A percentile compares a stretch with the other conserved stretches of the same genome.
Conservation (phyloP, 169 alveolate genomes). For the Cryptosporidium xiaoi region DNA sequence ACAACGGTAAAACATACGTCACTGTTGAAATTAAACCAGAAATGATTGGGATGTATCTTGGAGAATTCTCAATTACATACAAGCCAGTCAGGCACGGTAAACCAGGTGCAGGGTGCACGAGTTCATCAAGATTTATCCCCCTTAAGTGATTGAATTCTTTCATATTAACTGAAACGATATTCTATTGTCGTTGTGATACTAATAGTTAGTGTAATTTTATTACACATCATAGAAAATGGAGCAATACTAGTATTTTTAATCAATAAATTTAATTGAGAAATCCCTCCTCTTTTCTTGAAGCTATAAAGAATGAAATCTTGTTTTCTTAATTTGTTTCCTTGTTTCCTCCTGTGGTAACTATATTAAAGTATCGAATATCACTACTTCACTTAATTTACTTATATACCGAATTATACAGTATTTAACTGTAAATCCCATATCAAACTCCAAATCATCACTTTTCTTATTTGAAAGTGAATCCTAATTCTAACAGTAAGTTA, state of each 20-base stretch:
- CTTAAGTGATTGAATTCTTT: slow-evolving; percentile 83
- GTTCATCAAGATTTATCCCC: slow-evolving; percentile 94
- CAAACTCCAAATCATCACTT: no score
- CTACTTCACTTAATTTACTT: no score
- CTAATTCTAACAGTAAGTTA: no score
- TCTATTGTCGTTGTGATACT: no score
- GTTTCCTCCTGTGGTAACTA: no score
- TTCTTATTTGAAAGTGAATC: no score
- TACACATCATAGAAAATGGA: not conserved
- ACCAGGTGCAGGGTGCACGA: slow-evolving; percentile 98
- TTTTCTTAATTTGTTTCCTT: not conserved
- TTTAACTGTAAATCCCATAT: no score
- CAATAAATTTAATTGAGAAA: not conserved
- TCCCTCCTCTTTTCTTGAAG: no score
- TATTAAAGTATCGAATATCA: no score
- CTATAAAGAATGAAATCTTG: no score
- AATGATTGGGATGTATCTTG: slow-evolving; percentile 99
- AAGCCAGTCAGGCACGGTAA: slow-evolving; percentile 98
- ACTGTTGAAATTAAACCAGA: slow-evolving; percentile 98
- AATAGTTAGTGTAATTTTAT: not conserved
- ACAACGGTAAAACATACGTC: slow-evolving; percentile 96
- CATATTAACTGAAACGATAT: no score
- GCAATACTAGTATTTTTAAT: not conserved
- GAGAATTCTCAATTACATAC: slow-evolving; percentile 98
- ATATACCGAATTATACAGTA: no score